Base-by-base conservation (phyloP, 352 stramenopile genomes). In the Peronosclerospora sorghi region DNA sequence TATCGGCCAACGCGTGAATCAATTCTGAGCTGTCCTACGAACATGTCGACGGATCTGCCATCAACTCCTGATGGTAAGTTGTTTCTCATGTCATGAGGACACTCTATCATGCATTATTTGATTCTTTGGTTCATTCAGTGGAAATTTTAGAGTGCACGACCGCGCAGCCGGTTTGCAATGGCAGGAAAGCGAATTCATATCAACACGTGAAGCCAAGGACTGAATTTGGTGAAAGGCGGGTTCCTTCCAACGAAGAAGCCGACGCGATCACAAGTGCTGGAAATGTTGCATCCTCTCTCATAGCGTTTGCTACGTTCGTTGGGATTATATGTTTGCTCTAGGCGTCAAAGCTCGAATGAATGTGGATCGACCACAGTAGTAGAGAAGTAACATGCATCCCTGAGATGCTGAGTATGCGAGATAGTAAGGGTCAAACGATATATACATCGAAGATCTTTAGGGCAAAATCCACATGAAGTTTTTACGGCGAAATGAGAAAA, bases 111-210 rank as follows among this genome's bases (percentile, higher is more conserved):
- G 6, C 21, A 26, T n/a, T n/a, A n/a, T 34, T 10, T 9, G 8
- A 35, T 19, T 7, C 5, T 8, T 17, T 34, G 28, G 28, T 13
- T 34, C 26, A 30, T 30, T 2, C 5, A 79, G 69, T 83, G 15
- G 42, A 57, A 0, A 45, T 70, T 27, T 43, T 86, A 8, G 38
- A 58, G 53, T 89, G 76, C 48, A 61, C 62, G 0, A 44, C 41
- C 1, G 39, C 60, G 37, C 71, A 85, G 45, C 76, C 76, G 5
- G 36, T 67, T 15, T 89, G 76, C 61, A 65, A 66, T 4, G 62
- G 67, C 24, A 62, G 51, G 26, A 65, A 68, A 39, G 72, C 74
- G 24, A 90, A 90, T 45, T 19, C 47, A 0, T 68, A 65, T 41
- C 48, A 64, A 34, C 75, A 84, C 36, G 41, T 40, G 0, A 29